A percentile compares a stretch with the other conserved stretches of the same genome.
Evolutionary conservation across 768 basidiomycete species (phyloP).

Genomic region (Melanogaster broomeanus): DNA sequence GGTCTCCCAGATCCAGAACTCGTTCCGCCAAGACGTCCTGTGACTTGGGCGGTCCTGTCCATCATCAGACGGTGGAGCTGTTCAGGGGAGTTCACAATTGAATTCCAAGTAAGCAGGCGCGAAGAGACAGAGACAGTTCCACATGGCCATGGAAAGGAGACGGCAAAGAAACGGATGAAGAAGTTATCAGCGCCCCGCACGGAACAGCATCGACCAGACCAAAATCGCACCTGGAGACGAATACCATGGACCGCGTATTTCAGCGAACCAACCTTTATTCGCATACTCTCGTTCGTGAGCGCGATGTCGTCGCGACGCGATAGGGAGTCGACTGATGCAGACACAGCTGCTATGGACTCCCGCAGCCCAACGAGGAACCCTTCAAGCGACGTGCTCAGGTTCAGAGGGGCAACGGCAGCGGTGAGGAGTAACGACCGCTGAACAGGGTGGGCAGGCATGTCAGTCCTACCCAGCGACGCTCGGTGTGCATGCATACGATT

Average conservation of each 20-base stretch:
- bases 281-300: slow-evolving; percentile 67
- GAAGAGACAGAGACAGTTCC: slow-evolving; percentile 4
- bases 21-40: slow-evolving; percentile 40
- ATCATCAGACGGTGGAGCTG: slow-evolving; percentile 74
- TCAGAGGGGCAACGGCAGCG: slow-evolving; percentile 55
- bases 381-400: slow-evolving; percentile 62
- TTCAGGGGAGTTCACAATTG: slow-evolving; percentile 10
- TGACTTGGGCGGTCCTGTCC: slow-evolving; percentile 66
- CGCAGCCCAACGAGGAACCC: slow-evolving; percentile 60
- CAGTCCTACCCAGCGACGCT: slow-evolving; percentile 17
- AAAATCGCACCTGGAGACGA: slow-evolving; percentile 69
- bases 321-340: slow-evolving; percentile 58
- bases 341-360: slow-evolving; percentile 60
- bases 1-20: slow-evolving; percentile 9
- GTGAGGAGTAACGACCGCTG: slow-evolving; percentile 31
- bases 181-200: not conserved
- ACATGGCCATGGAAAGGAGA: slow-evolving; percentile 5
- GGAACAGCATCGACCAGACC: not conserved
- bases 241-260: slow-evolving; percentile 72
- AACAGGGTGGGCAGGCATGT: slow-evolving; percentile 20
- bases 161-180: slow-evolving; percentile 8
- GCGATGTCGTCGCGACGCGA: slow-evolving; percentile 66
- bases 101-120: slow-evolving; percentile 12
- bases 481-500: slow-evolving; percentile 12
- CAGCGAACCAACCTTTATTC: slow-evolving; percentile 68